A percentile compares a stretch with the other conserved stretches of the same genome.
These are phyloP conservation scores for Leucosporidium yakuticum DNA, from an alignment of 768 basidiomycete genomes.

Conservation along the genomic window DNA sequence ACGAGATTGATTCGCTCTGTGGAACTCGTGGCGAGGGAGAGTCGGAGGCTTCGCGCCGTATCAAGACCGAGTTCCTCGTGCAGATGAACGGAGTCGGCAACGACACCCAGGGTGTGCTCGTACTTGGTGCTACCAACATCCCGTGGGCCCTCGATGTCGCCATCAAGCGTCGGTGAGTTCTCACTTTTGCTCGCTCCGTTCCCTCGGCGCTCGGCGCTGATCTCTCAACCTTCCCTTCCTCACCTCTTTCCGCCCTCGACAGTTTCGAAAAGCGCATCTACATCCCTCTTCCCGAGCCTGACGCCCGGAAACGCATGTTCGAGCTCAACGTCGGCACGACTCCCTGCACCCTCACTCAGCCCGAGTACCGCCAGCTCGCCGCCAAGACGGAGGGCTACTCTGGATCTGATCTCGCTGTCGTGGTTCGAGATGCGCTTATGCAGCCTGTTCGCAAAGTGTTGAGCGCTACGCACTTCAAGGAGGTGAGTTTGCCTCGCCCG, in stretches of 20 bases:
- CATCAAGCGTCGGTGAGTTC: conserved; percentile 67
- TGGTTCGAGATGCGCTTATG: conserved; percentile 96
- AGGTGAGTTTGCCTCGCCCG: conserved; percentile 37
- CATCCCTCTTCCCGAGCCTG: conserved; percentile 89
- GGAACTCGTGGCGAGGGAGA: conserved; percentile 95
- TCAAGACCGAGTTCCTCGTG: conserved; percentile 88
- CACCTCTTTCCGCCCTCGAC: neutral
- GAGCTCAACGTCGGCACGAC: conserved; percentile 91
- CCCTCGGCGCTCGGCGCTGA: neutral
- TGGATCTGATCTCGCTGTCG: conserved; percentile 87
- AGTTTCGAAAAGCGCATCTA: conserved; percentile 98
- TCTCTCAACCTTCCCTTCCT: neutral
- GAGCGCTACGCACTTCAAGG: conserved; percentile 89
- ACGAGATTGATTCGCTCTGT: conserved; percentile 94
- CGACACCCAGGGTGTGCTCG: conserved; percentile 91
- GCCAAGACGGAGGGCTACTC: conserved; percentile 83
- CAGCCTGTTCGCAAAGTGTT: conserved; percentile 96
- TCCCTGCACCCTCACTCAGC: conserved; percentile 69
- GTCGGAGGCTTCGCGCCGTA: conserved; percentile 89
- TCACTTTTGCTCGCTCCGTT: neutral
- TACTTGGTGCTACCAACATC: conserved; percentile 95
- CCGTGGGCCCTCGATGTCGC: conserved; percentile 97
- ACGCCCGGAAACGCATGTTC: conserved; percentile 91
- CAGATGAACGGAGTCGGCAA: conserved; percentile 99
- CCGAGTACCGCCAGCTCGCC: conserved; percentile 75